Base-by-base conservation (phyloP, 371 early-diverging fungal species). In the Choanephora cucurbitarum region DNA sequence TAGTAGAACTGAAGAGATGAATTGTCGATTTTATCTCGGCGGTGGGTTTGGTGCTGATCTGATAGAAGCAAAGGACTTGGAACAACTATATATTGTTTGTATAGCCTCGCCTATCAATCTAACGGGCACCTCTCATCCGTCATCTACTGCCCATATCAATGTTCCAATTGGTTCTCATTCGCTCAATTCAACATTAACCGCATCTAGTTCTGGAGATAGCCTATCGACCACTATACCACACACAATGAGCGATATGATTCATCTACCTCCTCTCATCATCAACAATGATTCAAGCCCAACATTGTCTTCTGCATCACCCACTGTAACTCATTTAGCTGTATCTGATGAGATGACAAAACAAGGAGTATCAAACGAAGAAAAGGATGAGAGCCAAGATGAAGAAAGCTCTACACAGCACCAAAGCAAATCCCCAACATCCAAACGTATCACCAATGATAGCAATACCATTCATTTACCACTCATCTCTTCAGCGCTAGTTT, bases 31-130 rank as follows among this genome's bases (percentile, higher is more conserved):
- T 21, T 65, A 65, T 49, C 32, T 65, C 0, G 66, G 66, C 13
- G 66, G 66, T 24, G 66, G 60, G 1, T 52, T 65, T 21, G 65
- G 65, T 5, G 65, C 60, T 2, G 65, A 64, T 40, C 41, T 64
- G 8, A 52, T 64, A 31, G 41, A 64, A 10, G 18, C 39, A 3
- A 13, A 15, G 0, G 55, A 31, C 15, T 21, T 59, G 3, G 41
- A 49, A 7, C 47, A 52, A 8, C 22, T 64, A 4, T 64, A 64
- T 24, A 56, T 64, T 44, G 65, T 64, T 6, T 64, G 65, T 39
- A 15, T 60, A 6, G 11, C 52, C 5, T 37, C 60, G 17, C 55
- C 55, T 3, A 8, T 22, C 3, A 19, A 8, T 3, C 2, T 3
- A 11, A 39, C 24, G 22, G 37, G 17, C 28, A n/a, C 22, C 45